A percentile compares a stretch with the other conserved stretches of the same genome.
phyloP scores from a whole-genome alignment of 441 rosid genomes.

The Gossypium davidsonii region DNA sequence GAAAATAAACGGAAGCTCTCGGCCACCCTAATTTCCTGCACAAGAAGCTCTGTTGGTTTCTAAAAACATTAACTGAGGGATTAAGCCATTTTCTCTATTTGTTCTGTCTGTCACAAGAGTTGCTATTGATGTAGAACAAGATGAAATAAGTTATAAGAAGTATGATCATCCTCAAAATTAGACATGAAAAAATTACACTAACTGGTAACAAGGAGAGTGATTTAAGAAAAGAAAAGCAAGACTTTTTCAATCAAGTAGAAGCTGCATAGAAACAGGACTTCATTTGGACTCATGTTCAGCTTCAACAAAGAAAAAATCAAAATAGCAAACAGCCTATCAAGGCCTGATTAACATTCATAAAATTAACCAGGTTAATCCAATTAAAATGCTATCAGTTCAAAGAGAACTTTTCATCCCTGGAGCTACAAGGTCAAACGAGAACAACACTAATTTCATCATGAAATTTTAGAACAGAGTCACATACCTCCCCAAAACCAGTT shows the following conservation, averaged over 20 bases:
- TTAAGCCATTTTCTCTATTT: not conserved
- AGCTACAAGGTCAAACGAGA: not conserved
- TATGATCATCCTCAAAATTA: not conserved
- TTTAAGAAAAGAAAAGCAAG: not conserved
- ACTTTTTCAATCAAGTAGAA: not conserved
- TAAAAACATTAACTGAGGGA: not conserved
- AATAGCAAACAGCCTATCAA: not conserved
- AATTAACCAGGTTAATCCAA: not conserved
- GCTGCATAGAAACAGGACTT: not conserved
- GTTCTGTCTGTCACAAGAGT: not conserved
- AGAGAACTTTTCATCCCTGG: not conserved
- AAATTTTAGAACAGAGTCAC: not conserved
- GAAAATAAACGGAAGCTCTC: constrained; percentile 86
- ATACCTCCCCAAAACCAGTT: constrained; percentile 86
- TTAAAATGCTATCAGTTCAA: not conserved
- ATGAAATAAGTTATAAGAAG: not conserved
- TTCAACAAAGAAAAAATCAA: not conserved
- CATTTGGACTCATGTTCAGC: not conserved
- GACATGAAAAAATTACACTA: not conserved
- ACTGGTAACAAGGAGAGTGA: not conserved
- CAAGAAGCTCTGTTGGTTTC: not conserved
- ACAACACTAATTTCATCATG: not conserved
- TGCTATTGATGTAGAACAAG: not conserved
- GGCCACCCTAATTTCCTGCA: constrained; percentile 76
- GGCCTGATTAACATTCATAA: not conserved